Evolutionary conservation across 192 early-diverging fungal species (phyloP), one percentile per base, ranked within the genome.

Genomic region (Chytriomyces confervae): DNA sequence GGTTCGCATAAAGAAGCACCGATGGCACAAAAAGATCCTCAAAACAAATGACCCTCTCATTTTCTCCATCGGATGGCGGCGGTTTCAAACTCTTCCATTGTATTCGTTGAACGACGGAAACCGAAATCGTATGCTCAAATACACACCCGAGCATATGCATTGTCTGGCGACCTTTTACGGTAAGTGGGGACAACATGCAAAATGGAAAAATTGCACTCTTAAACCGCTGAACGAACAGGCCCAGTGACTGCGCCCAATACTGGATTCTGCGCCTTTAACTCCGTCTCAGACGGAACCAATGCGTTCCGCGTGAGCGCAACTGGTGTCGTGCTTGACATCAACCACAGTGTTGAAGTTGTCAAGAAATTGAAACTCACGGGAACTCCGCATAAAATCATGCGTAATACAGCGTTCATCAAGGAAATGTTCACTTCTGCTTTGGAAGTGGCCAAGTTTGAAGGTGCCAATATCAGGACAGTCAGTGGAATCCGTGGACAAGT

Each of bases 81-180:
- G 98, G 62, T 96, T 99, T 91, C 98, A 99, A 80, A 94, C 93
- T 49, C 92, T 98, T 65, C 98, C 98, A 16, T 87, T 97, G 61
- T 99, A 94, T 84, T 97, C 94, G 24, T 90, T 96, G 77, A 94
- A 97, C 82, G 79, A 85, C 50, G 93, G 94, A 51, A 95, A 91
- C 72, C 90, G 95, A 50, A 98, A 97, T 84, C 89, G 96, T 45
- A 97, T 99, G 96, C 90, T 99, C 49, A 99, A 99, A 84, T 99
- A 99, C 83, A 97, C 98, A 8, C 98, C 98, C 16, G 95, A 98
- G 84, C 98, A 99, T 80, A 98, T 99, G 98, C 98, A 99, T 89
- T 98, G 98, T 87, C 82, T 95, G 68, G 98, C 95, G 7, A 94
- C 95, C 0, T 91, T 98, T 72, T 98, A 93, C 80, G 96, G 92